phyloP scores from a whole-genome alignment of 2,329 filamentous ascomycete species.

The Talaromyces islandicus region DNA sequence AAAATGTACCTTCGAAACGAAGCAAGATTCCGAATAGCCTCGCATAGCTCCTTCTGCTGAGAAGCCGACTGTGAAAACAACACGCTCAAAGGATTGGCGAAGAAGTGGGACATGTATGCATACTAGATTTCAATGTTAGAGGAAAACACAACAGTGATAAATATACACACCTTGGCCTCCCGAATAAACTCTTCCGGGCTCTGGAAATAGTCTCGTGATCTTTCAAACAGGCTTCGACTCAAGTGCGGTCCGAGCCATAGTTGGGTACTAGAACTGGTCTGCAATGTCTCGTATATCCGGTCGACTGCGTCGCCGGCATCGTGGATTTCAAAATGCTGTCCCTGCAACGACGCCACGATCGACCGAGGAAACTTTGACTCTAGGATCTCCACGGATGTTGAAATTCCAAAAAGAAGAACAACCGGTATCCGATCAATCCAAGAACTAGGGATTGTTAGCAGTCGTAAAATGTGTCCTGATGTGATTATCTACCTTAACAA shows the following conservation, averaged over 20 bases:
- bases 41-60: constrained; percentile 40
- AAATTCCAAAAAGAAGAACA: constrained; percentile 54
- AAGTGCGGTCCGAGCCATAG: constrained; percentile 51
- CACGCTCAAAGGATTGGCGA: constrained; percentile 52
- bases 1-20: constrained; percentile 46
- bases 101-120: constrained; percentile 59
- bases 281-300: constrained; percentile 35
- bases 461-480: background rate
- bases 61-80: constrained; percentile 34
- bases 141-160: background rate
- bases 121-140: constrained; percentile 40
- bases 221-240: constrained; percentile 47
- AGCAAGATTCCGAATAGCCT: constrained; percentile 51
- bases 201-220: constrained; percentile 55
- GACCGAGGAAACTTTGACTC: constrained; percentile 52
- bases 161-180: constrained; percentile 41
- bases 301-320: constrained; percentile 43
- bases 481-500: constrained; percentile 38
- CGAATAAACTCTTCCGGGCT: constrained; percentile 51
- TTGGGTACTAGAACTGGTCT: constrained; percentile 26
- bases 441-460: constrained; percentile 34
- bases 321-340: constrained; percentile 49
- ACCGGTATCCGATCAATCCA: constrained; percentile 59
- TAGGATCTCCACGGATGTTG: constrained; percentile 58
- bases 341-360: constrained; percentile 48